Evolutionary conservation across 768 basidiomycete genomes (phyloP).

Genomic region (Suillus occidentalis): DNA sequence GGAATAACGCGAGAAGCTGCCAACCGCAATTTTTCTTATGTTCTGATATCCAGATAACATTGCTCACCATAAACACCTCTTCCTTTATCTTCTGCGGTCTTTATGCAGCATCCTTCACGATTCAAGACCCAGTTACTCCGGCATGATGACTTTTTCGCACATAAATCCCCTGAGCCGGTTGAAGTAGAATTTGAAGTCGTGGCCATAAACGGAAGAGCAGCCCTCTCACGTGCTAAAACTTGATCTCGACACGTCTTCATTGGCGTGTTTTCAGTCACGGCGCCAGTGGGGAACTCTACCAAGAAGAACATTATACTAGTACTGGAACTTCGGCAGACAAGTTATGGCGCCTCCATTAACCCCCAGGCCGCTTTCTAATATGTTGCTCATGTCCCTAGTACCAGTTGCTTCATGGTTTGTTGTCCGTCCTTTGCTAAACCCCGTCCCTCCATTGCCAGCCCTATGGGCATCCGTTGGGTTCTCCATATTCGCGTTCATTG

Average conservation of each 20-base stretch:
- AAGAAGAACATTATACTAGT: background rate
- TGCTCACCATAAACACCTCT: conserved; percentile 63
- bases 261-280: background rate
- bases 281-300: background rate
- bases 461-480: conserved; percentile 82
- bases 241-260: background rate
- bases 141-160: background rate
- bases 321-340: background rate
- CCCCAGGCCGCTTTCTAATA: conserved; percentile 51
- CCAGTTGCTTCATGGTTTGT: conserved; percentile 77
- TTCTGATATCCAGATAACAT: background rate
- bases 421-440: conserved; percentile 67
- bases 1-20: conserved; percentile 34
- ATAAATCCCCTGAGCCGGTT: background rate
- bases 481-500: conserved; percentile 78
- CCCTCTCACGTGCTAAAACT: conserved; percentile 13
- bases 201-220: conserved; percentile 15
- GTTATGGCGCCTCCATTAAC: conserved; percentile 27
- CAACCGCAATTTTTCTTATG: conserved; percentile 27
- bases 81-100: conserved; percentile 47
- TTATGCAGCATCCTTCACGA: conserved; percentile 48
- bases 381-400: conserved; percentile 57
- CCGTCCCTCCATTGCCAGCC: conserved; percentile 65
- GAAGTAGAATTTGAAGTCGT: conserved; percentile 7
- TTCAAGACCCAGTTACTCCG: conserved; percentile 36